A percentile compares a stretch with the other conserved stretches of the same genome.
Evolutionary conservation across 2,329 filamentous ascomycete genomes (phyloP).

Genomic region (Ceratocystis papillata): DNA sequence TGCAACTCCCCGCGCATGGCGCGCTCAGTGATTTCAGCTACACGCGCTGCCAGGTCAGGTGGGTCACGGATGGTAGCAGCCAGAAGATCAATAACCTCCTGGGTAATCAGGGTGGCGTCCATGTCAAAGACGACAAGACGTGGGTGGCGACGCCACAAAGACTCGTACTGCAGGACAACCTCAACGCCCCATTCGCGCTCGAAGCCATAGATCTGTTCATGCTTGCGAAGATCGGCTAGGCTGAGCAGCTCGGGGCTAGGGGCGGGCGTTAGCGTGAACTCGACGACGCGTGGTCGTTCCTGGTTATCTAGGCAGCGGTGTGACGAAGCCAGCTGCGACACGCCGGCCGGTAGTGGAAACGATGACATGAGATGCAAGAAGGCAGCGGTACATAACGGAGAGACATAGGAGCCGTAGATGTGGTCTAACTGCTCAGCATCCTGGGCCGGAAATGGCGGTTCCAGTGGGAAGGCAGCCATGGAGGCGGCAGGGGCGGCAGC

Average conservation of each 20-base stretch:
- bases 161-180: slow-evolving; percentile 64
- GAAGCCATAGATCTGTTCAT: slow-evolving; percentile 72
- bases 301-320: slow-evolving; percentile 55
- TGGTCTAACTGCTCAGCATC: slow-evolving; percentile 50
- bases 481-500: slow-evolving; percentile 52
- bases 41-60: slow-evolving; percentile 63
- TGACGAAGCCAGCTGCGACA: slow-evolving; percentile 46
- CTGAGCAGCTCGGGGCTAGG: slow-evolving; percentile 53
- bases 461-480: slow-evolving; percentile 49
- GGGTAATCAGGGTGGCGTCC: slow-evolving; percentile 94
- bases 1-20: slow-evolving; percentile 96
- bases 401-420: slow-evolving; percentile 55
- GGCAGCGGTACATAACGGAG: slow-evolving; percentile 53
- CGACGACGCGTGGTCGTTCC: slow-evolving; percentile 52
- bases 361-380: slow-evolving; percentile 56
- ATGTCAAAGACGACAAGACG: slow-evolving; percentile 93
- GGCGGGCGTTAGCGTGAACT: slow-evolving; percentile 52
- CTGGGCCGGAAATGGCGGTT: slow-evolving; percentile 40
- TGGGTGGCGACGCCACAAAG: slow-evolving; percentile 65
- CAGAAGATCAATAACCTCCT: slow-evolving; percentile 95
- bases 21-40: slow-evolving; percentile 79
- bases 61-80: slow-evolving; percentile 62
- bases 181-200: slow-evolving; percentile 85
- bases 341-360: slow-evolving; percentile 45
- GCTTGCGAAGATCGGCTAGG: slow-evolving; percentile 60